Evolutionary conservation across 148 eudicot genomes (phyloP), one percentile per base, ranked within the genome.

Genomic region (Nepenthes mirabilis): DNA sequence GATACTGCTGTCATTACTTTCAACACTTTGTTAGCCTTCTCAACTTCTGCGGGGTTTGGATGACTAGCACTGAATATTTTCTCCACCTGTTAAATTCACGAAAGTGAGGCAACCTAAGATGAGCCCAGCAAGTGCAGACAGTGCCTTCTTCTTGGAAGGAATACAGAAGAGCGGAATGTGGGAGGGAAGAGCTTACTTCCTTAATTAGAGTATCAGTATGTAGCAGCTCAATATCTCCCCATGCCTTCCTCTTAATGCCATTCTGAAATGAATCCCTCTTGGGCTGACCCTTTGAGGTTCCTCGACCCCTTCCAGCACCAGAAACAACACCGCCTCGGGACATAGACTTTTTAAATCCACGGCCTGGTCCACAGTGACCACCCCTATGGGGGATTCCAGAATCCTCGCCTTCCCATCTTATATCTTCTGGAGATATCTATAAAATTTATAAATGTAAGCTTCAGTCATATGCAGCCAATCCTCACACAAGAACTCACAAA

Each of bases 1-100:
- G 55, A 55, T 13, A 35, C 8, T 52, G 37, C 7, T 5, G 47
- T 64, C 11, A 72, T 75, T 73, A 87, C 95, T 72, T 76, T 80
- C 36, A 87, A 64, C 65, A 84, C 80, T 84, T 77, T 82, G 76
- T 78, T 87, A 59, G 95, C 95, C 57, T 80, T 87, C 75, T 87
- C 88, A 60, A 87, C 86, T 65, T 77, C 90, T 33, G 58, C 52
- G 32, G 85, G 85, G 54, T 82, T 79, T 1, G 79, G 85, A 68
- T 78, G 85, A 66, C 47, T 83, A 55, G 77, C 83, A 62, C 72
- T 72, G 61, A 83, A 75, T 64, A 83, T 75, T 74, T 74, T 83
- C 60, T 83, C 88, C 68, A 81, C 88, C 88, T 83, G 75, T 57
- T 11, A 49, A 49, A 10, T 49, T n/a, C 2, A 49, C n/a, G 11